Evolutionary conservation across 192 early-diverging fungal genomes (phyloP).

Genomic region (Backusella luteola): DNA sequence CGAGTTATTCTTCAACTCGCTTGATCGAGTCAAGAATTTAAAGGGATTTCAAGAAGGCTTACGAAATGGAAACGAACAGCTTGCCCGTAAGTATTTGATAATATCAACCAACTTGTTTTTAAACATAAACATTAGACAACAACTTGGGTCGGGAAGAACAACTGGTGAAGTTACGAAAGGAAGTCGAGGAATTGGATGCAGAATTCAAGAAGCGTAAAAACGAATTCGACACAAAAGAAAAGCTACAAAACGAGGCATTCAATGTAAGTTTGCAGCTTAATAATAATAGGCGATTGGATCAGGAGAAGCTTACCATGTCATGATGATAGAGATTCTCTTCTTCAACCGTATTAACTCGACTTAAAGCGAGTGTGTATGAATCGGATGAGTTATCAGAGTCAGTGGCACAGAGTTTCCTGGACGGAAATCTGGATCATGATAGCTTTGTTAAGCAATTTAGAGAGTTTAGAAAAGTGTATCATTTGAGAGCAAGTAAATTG

Average conservation of each 20-base stretch:
- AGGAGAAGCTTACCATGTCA: background rate
- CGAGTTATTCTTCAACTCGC: slow-evolving; percentile 36
- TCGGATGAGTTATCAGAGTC: slow-evolving; percentile 56
- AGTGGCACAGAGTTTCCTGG: slow-evolving; percentile 49
- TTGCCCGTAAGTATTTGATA: slow-evolving; percentile 44
- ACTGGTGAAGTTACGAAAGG: slow-evolving; percentile 37
- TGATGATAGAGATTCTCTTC: slow-evolving; percentile 42
- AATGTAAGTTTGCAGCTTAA: background rate
- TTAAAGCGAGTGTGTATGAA: slow-evolving; percentile 46
- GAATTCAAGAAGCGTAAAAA: slow-evolving; percentile 33
- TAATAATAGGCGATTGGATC: background rate
- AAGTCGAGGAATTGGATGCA: slow-evolving; percentile 35
- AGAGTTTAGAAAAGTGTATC: slow-evolving; percentile 55
- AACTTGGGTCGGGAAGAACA: slow-evolving; percentile 43
- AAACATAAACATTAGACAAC: slow-evolving; percentile 27
- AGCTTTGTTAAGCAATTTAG: slow-evolving; percentile 49
- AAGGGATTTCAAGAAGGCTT: slow-evolving; percentile 46
- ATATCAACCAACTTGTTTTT: background rate
- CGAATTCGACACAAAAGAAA: slow-evolving; percentile 5
- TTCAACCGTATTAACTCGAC: slow-evolving; percentile 41
- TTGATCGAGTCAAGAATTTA: slow-evolving; percentile 41
- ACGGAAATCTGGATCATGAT: slow-evolving; percentile 49
- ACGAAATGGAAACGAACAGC: slow-evolving; percentile 47
- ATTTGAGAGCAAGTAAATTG: slow-evolving; percentile 50
- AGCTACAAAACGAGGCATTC: background rate